Base-by-base conservation (phyloP, 495 filamentous ascomycete species). In the Cercophora newfieldiana region DNA sequence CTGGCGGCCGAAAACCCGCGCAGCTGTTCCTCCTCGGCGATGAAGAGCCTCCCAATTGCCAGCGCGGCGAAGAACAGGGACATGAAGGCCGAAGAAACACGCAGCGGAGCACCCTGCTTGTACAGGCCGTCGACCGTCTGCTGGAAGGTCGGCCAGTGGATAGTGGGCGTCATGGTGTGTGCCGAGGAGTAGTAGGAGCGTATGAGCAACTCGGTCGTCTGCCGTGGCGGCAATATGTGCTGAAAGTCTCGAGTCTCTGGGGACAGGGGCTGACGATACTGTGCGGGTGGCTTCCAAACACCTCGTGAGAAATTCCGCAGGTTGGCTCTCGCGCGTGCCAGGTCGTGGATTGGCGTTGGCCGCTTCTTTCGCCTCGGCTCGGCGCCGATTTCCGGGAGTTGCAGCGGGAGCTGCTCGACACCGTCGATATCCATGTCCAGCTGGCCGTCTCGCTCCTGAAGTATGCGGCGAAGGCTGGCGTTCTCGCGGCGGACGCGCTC, bases 141-240 rank as follows among this genome's bases (percentile, higher is more conserved):
- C 60, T 86, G 80, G 71, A 99, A 96, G 7, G 83, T 88, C 5
- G 91, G 90, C 95, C 94, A 98, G 76, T 98, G 92, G 18, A 98
- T 73, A 56, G 97, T 86, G 7, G 96, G 96, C 50, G 92, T 85
- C 65, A 90, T 86, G 49, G 87, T 82, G 74, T 98, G 96, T 48
- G 92, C 82, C 24, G 88, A 89, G 16, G 82, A 77, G 71, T 90
- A 90, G 78, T 96, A 99, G 29, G 90, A 81, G 14, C 82, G 81
- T 10, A 97, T 74, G n/a, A 97, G 81, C 69, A 83, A 85, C 68
- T 97, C 92, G n/a, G 89, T 87, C 22, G 86, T 76, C 33, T 85
- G 77, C 68, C 89, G 89, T 6, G 90, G 79, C 1, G 94, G 95
- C 54, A 99, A 79, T 6, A 85, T 78, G 33, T 83, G 78, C 31